Conservation (phyloP, 1,284 basidiomycete species). For the Cerioporus squamosus region DNA sequence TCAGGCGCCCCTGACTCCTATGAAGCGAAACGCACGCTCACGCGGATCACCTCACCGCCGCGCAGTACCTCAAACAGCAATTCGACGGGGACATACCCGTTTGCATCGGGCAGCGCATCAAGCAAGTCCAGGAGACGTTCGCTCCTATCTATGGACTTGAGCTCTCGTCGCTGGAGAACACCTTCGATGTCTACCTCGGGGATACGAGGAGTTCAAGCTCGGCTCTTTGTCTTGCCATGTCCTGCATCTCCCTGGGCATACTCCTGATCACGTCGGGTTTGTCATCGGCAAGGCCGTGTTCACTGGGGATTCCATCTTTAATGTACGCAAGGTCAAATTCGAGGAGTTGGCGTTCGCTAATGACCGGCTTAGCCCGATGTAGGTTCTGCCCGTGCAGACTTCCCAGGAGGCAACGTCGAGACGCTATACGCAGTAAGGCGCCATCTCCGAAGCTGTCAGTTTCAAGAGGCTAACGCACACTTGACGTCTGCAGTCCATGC, state of each 20-base stretch:
- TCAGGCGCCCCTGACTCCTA: not conserved
- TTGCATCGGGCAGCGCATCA: constrained; percentile 44
- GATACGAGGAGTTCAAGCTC: constrained; percentile 41
- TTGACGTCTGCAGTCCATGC: constrained; percentile 38
- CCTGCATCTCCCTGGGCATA: constrained; percentile 43
- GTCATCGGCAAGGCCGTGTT: constrained; percentile 44
- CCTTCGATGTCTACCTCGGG: constrained; percentile 42
- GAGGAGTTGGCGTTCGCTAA: not conserved
- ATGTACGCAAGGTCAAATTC: constrained; percentile 31
- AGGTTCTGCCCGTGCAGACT: constrained; percentile 45
- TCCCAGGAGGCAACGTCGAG: constrained; percentile 44
- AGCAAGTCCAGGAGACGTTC: constrained; percentile 42
- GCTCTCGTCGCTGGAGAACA: constrained; percentile 28
- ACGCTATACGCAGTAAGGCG: constrained; percentile 38
- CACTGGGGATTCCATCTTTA: constrained; percentile 47
- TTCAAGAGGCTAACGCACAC: constrained; percentile 8
- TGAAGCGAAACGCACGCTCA: constrained; percentile 46
- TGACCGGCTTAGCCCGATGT: constrained; percentile 38
- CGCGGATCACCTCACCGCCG: constrained; percentile 45
- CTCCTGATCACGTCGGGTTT: constrained; percentile 44
- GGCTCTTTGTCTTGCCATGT: constrained; percentile 38
- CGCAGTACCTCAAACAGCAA: constrained; percentile 41
- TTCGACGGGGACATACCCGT: constrained; percentile 36
- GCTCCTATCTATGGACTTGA: constrained; percentile 41
- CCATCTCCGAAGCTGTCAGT: constrained; percentile 8